Percentiles rank a stretch among this genome's conserved stretches.
phyloP scores from a whole-genome alignment of 2,329 filamentous ascomycete genomes.

The Onygenales sp. region DNA sequence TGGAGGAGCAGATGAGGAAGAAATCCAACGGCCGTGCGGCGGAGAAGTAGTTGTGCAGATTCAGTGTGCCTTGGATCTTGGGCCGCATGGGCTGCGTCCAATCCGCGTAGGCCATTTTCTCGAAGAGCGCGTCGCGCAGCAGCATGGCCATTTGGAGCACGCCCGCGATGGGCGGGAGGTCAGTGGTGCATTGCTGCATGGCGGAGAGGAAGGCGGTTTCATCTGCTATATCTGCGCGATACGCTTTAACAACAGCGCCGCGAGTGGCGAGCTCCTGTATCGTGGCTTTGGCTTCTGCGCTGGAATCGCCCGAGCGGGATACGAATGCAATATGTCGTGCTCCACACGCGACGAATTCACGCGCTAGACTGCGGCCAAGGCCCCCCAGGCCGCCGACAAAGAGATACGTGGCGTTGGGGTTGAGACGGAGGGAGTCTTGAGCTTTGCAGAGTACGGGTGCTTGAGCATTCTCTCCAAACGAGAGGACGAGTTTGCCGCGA shows the following conservation, averaged over 20 bases:
- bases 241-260: slow-evolving; percentile 10
- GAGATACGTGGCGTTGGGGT: not conserved
- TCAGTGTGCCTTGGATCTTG: slow-evolving; percentile 31
- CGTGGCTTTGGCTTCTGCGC: slow-evolving; percentile 9
- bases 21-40: slow-evolving; percentile 15
- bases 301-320: slow-evolving; percentile 15
- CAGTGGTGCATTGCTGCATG: slow-evolving; percentile 7
- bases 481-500: slow-evolving; percentile 28
- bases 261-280: slow-evolving; percentile 3
- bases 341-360: slow-evolving; percentile 16
- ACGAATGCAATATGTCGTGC: slow-evolving; percentile 20
- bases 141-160: slow-evolving; percentile 24
- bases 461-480: not conserved
- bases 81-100: slow-evolving; percentile 28
- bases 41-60: slow-evolving; percentile 19
- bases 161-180: slow-evolving; percentile 20
- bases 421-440: not conserved
- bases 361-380: slow-evolving; percentile 13
- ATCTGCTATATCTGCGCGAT: slow-evolving; percentile 17
- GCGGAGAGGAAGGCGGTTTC: slow-evolving; percentile 3
- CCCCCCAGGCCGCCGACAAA: slow-evolving; percentile 12
- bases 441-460: not conserved
- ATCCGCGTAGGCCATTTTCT: slow-evolving; percentile 31
- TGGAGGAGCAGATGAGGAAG: slow-evolving; percentile 21
- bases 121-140: slow-evolving; percentile 22